These are phyloP conservation scores for Trichoderma brevicompactum DNA, from an alignment of 2,329 filamentous ascomycete genomes.

Conservation along the genomic window DNA sequence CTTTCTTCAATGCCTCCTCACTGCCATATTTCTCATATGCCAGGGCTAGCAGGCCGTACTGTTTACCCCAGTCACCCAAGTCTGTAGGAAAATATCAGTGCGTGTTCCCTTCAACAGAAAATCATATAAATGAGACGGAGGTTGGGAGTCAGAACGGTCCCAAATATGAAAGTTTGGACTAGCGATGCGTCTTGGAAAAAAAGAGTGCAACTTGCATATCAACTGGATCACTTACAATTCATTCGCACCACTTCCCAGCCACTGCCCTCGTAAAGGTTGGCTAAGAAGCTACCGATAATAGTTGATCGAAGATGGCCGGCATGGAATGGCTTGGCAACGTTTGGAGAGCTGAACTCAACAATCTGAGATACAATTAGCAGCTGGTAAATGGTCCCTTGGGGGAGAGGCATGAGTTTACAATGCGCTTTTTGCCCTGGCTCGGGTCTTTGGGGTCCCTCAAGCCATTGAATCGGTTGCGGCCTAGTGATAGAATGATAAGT, in stretches of 20 bases:
- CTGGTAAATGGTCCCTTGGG: neutral
- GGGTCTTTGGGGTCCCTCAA: conserved; percentile 65
- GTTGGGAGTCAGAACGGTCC: neutral
- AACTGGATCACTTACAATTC: conserved; percentile 53
- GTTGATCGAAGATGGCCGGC: conserved; percentile 77
- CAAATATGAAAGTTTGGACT: neutral
- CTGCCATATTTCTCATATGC: conserved; percentile 76
- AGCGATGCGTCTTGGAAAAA: neutral
- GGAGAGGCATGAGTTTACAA: conserved; percentile 37
- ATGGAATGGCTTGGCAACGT: conserved; percentile 85
- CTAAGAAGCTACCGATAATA: conserved; percentile 77
- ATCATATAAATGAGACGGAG: neutral
- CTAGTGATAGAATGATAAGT: neutral
- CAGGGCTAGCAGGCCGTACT: conserved; percentile 73
- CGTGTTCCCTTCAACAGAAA: neutral
- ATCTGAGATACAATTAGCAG: conserved; percentile 46
- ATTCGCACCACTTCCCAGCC: conserved; percentile 76
- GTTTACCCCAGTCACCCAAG: conserved; percentile 81
- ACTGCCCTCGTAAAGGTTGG: conserved; percentile 70
- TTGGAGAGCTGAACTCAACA: conserved; percentile 83
- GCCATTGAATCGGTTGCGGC: conserved; percentile 50
- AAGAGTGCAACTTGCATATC: neutral
- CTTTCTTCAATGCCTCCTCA: conserved; percentile 69
- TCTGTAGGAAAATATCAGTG: conserved; percentile 47
- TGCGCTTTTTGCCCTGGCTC: conserved; percentile 64